Conservation (phyloP, 306 rosid species). For the Gleditsia sinensis region DNA sequence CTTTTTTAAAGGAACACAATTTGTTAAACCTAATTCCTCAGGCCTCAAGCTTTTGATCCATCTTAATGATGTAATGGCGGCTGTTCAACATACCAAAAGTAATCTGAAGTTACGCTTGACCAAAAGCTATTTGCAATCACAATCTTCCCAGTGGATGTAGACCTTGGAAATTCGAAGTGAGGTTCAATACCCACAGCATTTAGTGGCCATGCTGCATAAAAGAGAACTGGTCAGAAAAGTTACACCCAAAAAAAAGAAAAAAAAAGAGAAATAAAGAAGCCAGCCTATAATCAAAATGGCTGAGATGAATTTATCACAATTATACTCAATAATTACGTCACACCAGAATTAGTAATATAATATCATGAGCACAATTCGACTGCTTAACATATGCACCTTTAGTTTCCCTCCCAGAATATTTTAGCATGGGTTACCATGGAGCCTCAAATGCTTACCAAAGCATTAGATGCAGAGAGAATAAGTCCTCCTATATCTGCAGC, state of each 20-base stretch:
- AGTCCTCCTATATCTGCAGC: neutral
- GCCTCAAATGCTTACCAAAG: neutral
- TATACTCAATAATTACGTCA: neutral
- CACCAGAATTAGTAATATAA: neutral
- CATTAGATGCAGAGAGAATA: neutral
- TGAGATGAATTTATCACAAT: neutral
- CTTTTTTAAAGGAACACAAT: neutral
- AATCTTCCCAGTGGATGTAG: conserved; percentile 48
- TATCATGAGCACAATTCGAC: neutral
- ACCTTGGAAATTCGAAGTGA: conserved; percentile 55
- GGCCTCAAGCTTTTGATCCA: neutral
- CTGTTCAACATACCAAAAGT: conserved; percentile 57
- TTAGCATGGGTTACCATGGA: neutral
- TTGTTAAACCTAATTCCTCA: neutral
- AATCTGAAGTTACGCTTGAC: conserved; percentile 69
- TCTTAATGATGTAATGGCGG: neutral
- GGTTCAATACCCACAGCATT: conserved; percentile 70
- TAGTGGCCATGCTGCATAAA: conserved; percentile 66
- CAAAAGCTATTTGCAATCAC: conserved; percentile 61
- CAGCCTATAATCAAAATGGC: neutral
- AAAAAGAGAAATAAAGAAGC: neutral
- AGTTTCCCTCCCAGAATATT: neutral
- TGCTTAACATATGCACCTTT: neutral
- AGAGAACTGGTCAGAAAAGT: conserved; percentile 10
- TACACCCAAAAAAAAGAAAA: neutral